Evolutionary conservation across 2,329 filamentous ascomycete genomes (phyloP), one percentile per base, ranked within the genome.

Genomic region (Ambrosiella cleistominuta): DNA sequence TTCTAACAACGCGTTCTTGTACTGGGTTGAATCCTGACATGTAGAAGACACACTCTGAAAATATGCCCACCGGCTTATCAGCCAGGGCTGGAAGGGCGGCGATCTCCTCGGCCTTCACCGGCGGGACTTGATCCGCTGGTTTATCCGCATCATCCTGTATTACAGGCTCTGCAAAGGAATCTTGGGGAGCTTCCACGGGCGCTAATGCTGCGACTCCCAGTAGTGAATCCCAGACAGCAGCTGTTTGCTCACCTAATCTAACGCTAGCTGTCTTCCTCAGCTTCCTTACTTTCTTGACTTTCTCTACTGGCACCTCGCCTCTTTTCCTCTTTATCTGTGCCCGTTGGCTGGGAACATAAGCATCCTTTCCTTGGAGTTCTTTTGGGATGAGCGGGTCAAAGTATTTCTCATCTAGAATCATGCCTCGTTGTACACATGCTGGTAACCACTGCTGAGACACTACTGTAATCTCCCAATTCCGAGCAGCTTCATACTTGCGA

Each of bases 191-290:
- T n/a, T 17, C 40, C 5, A 42, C 19, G 2, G 56, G n/a, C 7
- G 38, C 45, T 39, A 42, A 55, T 60, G 40, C 17, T 54, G 27
- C 17, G 35, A 55, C 58, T 7, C 81, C 81, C 27, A 93, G 78
- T 60, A 98, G 94, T 64, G 94, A 88, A 4, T 85, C 85, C 91
- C 91, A 97, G n/a, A 97, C 77, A 36, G 81, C 82, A 64, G 90
- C 65, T 96, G 89, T 54, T 77, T 85, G 60, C 78, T 83, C 38
- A 97, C 73, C 67, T 88, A 47, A 47, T 17, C 7, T 91, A 66
- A 85, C 82, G 68, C 90, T 96, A 19, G 90, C 86, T 5, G 87
- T 89, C 65, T 90, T 85, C 63, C 93, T 82, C 63, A 98, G 71
- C 71, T 96, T 97, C 63, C 89, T 80, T 62, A 81, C 80, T 3